These are phyloP conservation scores for Suzukiozyma palmioleophila DNA, from an alignment of 1,139 yeast species.

Conservation along the genomic window DNA sequence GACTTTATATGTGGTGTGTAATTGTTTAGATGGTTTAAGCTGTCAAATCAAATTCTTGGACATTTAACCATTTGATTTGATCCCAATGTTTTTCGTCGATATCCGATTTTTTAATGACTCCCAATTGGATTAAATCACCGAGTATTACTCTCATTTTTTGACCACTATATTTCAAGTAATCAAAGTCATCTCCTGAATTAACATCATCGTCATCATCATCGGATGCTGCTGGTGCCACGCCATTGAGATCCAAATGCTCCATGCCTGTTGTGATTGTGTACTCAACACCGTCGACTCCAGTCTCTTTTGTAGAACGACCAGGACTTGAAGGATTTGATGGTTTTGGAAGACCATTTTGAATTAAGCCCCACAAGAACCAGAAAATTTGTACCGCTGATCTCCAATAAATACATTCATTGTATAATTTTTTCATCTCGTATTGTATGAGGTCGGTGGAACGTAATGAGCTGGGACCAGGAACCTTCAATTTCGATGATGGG, in stretches of 20 bases:
- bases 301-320: slow-evolving; percentile 17
- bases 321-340: slow-evolving; percentile 9
- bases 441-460: slow-evolving; percentile 28
- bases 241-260: slow-evolving; percentile 23
- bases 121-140: slow-evolving; percentile 69
- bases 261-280: slow-evolving; percentile 31
- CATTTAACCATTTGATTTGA: slow-evolving; percentile 39
- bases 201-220: slow-evolving; percentile 27
- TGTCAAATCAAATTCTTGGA: slow-evolving; percentile 23
- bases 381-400: slow-evolving; percentile 72
- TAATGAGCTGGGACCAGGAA: neutral
- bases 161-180: slow-evolving; percentile 68
- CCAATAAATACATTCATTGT: slow-evolving; percentile 71
- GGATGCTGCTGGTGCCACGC: neutral
- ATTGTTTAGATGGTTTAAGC: neutral
- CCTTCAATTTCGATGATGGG: slow-evolving; percentile 30
- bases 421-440: slow-evolving; percentile 52
- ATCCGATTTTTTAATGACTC: slow-evolving; percentile 40
- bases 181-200: slow-evolving; percentile 66
- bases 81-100: slow-evolving; percentile 21
- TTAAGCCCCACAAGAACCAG: slow-evolving; percentile 92
- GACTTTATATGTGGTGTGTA: no score
- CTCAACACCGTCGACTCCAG: slow-evolving; percentile 37
- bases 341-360: slow-evolving; percentile 56
- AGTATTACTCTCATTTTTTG: slow-evolving; percentile 71